These are phyloP conservation scores for Paecilomyces fulvus DNA, from an alignment of 2,329 filamentous ascomycete genomes.

Conservation along the genomic window DNA sequence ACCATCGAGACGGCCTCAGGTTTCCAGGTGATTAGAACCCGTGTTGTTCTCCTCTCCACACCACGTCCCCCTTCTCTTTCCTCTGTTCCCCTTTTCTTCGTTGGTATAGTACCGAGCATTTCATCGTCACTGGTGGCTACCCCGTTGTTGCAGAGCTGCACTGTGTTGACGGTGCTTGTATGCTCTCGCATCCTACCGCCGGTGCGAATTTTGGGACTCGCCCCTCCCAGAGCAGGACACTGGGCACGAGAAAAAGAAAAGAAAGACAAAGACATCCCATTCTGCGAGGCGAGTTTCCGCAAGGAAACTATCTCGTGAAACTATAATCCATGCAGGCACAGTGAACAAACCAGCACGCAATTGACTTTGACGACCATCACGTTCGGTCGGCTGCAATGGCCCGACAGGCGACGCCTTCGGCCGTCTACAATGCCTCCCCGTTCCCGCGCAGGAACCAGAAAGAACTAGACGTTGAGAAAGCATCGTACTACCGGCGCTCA, in stretches of 20 bases:
- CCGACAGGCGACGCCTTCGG: not conserved
- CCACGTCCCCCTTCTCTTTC: not conserved
- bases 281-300: not conserved
- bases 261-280: not conserved
- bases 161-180: not conserved
- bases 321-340: not conserved
- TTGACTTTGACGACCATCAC: not conserved
- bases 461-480: slow-evolving; percentile 10
- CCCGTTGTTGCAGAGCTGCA: not conserved
- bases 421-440: slow-evolving; percentile 1
- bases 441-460: slow-evolving; percentile 1
- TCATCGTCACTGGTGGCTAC: not conserved
- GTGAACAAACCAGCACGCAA: not conserved
- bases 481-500: slow-evolving; percentile 10
- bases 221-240: not conserved
- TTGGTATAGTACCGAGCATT: not conserved
- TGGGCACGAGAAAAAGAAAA: not conserved
- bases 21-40: not conserved
- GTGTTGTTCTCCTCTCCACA: not conserved
- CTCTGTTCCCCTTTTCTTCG: not conserved
- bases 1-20: not conserved
- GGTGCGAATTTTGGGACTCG: not conserved
- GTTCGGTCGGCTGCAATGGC: not conserved
- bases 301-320: not conserved
- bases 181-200: not conserved